Evolutionary conservation across 371 early-diverging fungal species (phyloP), one percentile per base, ranked within the genome.

Genomic region (Blakeslea trispora): DNA sequence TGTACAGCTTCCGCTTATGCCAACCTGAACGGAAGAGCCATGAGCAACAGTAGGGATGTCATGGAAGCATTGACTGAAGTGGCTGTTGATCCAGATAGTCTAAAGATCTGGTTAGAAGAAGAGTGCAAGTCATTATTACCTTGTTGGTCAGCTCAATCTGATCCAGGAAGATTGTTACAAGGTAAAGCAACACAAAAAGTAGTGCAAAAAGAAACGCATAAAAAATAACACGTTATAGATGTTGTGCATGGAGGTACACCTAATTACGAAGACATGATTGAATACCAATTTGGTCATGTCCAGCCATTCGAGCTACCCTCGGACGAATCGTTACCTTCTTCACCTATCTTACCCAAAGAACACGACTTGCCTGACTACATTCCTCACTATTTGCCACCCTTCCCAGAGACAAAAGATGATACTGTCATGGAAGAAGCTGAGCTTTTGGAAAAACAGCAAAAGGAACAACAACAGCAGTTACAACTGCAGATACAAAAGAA

Each of bases 121-220:
- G 80, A 79, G 50, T 76, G 74, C 5, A 75, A 75, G 45, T 57
- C 63, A 14, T 41, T 79, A n/a, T 44, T 61, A 39, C 76, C 76
- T 5, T 56, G 63, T 42, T 79, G 80, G 80, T 55, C 73, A n/a
- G 66, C 58, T 39, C 69, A 69, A 47, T 74, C 74, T 5, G 80
- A 79, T 72, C 80, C 80, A 15, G 65, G 80, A 15, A 67, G 71
- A 32, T 51, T 72, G 2, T 49, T 79, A 19, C 66, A 70, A 66
- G 76, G 80, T 77, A 71, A 50, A n/a, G n/a, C 21, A 7, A 28
- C 34, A 2, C 22, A 13, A 15, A 7, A 7, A 5, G 2, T 9
- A 42, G 1, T 53, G 34, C 17, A 34, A 19, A 5, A 23, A n/a
- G 18, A 18, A n/a, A n/a, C n/a, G n/a, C n/a, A n/a, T n/a, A n/a